These are phyloP conservation scores for Trifolium subterraneum DNA, from an alignment of 306 rosid genomes.

Conservation along the genomic window DNA sequence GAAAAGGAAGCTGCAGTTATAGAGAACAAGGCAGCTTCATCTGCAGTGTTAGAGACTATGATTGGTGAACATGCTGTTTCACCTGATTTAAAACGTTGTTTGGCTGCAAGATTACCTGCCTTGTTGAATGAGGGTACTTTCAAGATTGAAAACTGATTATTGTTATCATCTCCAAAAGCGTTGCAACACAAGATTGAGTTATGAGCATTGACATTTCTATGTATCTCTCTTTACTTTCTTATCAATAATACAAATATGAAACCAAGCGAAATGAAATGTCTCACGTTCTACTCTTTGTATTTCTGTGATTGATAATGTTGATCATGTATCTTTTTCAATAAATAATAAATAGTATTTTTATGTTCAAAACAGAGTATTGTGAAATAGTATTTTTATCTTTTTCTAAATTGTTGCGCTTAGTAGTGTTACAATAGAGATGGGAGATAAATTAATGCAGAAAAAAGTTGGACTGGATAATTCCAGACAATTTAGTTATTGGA, in stretches of 20 bases:
- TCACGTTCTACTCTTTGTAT: neutral
- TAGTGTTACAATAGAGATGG: too few species aligned
- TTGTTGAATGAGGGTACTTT: slow-evolving; percentile 32
- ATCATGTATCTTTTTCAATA: too few species aligned
- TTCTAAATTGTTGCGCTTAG: too few species aligned
- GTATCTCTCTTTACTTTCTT: neutral
- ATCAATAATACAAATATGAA: neutral
- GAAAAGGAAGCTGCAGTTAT: slow-evolving; percentile 48
- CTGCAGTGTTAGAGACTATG: slow-evolving; percentile 72
- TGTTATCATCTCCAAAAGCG: neutral
- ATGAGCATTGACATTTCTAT: neutral
- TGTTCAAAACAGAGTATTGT: too few species aligned
- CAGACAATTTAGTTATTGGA: too few species aligned
- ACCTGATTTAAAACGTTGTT: slow-evolving; percentile 67
- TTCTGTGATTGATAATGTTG: neutral
- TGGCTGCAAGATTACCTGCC: slow-evolving; percentile 60
- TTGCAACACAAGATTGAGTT: neutral
- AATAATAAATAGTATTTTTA: too few species aligned
- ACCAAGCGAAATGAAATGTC: neutral
- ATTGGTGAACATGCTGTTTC: slow-evolving; percentile 85
- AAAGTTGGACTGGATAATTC: too few species aligned
- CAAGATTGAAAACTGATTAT: neutral
- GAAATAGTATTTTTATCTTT: too few species aligned
- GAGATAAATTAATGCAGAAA: too few species aligned
- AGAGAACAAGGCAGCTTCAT: slow-evolving; percentile 61